Percentiles rank a stretch among this genome's conserved stretches.
phyloP scores from a whole-genome alignment of 306 rosid species.

The Echinosophora koreensis region DNA sequence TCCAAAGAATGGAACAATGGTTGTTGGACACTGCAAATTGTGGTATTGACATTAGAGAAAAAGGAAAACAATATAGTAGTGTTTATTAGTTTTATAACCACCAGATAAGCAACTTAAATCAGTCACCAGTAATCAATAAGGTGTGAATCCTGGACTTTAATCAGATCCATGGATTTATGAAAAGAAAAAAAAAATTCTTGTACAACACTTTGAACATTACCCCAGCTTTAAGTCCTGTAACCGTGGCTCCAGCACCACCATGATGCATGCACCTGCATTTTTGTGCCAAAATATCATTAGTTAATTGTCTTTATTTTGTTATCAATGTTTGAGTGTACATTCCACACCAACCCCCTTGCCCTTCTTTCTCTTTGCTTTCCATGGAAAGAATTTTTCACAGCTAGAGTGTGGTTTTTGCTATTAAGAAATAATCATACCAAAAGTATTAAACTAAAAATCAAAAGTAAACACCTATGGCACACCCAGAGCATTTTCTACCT shows the following conservation, averaged over 20 bases:
- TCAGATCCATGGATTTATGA: background rate
- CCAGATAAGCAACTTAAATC: background rate
- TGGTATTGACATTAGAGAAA: conserved; percentile 40
- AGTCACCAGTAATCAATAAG: background rate
- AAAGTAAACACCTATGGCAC: too few species aligned
- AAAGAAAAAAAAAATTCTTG: conserved; percentile 6
- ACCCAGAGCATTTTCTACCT: too few species aligned
- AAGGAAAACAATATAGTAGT: background rate
- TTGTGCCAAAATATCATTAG: conserved; percentile 34
- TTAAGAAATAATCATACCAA: too few species aligned
- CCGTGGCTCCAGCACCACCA: conserved; percentile 96
- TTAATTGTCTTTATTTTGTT: background rate
- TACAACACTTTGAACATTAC: conserved; percentile 51
- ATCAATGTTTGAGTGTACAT: background rate
- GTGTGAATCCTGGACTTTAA: too few species aligned
- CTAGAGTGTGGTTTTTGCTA: too few species aligned
- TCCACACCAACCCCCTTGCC: background rate
- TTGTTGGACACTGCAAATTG: conserved; percentile 80
- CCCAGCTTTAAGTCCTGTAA: conserved; percentile 91
- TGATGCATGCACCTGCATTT: conserved; percentile 92
- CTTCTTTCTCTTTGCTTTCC: too few species aligned
- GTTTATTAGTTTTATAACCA: background rate
- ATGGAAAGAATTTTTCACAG: too few species aligned
- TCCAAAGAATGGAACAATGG: conserved; percentile 92
- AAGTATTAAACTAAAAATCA: too few species aligned